A percentile compares a stretch with the other conserved stretches of the same genome.
phyloP scores from a whole-genome alignment of 2,329 filamentous ascomycete genomes.

The Lachnellula subtilissima region DNA sequence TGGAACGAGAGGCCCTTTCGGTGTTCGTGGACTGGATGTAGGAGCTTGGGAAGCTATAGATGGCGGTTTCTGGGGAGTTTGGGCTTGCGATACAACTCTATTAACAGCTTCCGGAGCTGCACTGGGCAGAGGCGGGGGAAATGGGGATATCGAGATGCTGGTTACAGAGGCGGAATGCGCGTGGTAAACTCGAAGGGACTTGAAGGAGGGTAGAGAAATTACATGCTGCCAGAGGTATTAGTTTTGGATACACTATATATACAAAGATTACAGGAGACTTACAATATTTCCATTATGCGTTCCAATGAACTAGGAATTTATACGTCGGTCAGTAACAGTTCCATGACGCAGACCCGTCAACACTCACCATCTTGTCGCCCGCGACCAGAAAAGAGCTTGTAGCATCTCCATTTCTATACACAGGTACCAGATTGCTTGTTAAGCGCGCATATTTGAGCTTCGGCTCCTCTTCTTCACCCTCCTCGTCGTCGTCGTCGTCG shows the following conservation, averaged over 20 bases:
- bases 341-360: not conserved
- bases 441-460: conserved; percentile 87
- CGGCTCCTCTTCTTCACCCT: conserved; percentile 90
- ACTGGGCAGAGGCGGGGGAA: conserved; percentile 54
- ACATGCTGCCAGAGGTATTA: conserved; percentile 61
- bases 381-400: conserved; percentile 87
- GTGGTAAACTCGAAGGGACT: conserved; percentile 79
- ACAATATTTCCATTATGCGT: conserved; percentile 97
- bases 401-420: conserved; percentile 93
- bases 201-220: conserved; percentile 75
- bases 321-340: conserved; percentile 30
- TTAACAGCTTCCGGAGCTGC: conserved; percentile 34
- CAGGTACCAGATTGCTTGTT: conserved; percentile 70
- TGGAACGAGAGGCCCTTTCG: conserved; percentile 54
- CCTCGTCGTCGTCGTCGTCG: conserved; percentile 49
- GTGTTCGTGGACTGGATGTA: conserved; percentile 46
- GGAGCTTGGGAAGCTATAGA: conserved; percentile 43
- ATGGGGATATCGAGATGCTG: conserved; percentile 83
- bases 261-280: conserved; percentile 35
- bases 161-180: conserved; percentile 92
- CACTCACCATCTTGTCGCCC: conserved; percentile 90
- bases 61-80: conserved; percentile 32
- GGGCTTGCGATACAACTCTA: conserved; percentile 30
- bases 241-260: conserved; percentile 1
- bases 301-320: conserved; percentile 64